Evolutionary conservation across 2,329 filamentous ascomycete species (phyloP), one percentile per base, ranked within the genome.

Genomic region (Stromatinia cepivora): DNA sequence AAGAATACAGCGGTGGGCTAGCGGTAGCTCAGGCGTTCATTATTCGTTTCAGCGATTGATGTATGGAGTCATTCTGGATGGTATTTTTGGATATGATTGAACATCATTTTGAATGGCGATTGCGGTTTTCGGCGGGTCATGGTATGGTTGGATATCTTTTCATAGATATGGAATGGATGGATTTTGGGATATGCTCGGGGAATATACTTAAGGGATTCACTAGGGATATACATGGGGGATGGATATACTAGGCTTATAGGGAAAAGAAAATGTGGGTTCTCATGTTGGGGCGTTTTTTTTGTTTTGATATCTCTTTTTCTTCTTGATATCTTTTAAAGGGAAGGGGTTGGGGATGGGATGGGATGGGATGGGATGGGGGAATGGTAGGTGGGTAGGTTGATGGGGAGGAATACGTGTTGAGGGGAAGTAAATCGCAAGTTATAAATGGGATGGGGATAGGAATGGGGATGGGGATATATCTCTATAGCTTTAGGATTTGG

Each of bases 21-120:
- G 42, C 13, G 28, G 28, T n/a, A n/a, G 58, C 28, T 62, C 20
- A 15, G 58, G 58, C 42, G 42, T 62, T 62, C 58, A 28, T 36
- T 36, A 15, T 62, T 62, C 42, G 25, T 48, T 48, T 62, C 42
- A 31, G 58, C 58, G 42, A 54, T 48, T 20, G 45, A 58, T 25
- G 34, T 42, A 58, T 62, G 58, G 58, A 48, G 58, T 62, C 58
- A 48, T 62, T 62, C 34, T 48, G 42, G 58, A 34, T 34, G 58
- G 42, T 28, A 59, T 45, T 59, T 59, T 45, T 59, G 57, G 57
- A 59, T 59, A 58, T 28, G 15, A 58, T 58, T 58, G 56, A 34
- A 42, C 25, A 34, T 34, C 56, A n/a, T n/a, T n/a, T n/a, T n/a
- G n/a, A 34, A 58, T 58, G 36, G 56, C 34, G 10, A 45, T 45